These are phyloP conservation scores for Zygosaccharomyces pseudobailii DNA, from an alignment of 1,139 yeast genomes.

Conservation along the genomic window DNA sequence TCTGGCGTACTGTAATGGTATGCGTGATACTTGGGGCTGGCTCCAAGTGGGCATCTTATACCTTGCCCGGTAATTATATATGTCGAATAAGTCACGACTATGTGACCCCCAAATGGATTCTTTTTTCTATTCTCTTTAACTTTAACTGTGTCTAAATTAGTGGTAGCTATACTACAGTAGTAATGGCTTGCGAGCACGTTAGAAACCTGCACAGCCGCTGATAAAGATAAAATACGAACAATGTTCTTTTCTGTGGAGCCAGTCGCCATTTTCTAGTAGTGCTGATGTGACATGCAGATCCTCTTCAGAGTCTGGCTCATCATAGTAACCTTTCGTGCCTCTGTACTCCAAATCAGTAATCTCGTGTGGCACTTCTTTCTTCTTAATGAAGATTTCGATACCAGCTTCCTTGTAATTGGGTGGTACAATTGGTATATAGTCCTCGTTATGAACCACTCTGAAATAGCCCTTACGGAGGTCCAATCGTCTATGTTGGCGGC, in stretches of 20 bases:
- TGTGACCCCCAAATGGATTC: not conserved
- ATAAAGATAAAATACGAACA: conserved; percentile 16
- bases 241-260: conserved; percentile 12
- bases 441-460: conserved; percentile 54
- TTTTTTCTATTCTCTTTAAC: too few species aligned
- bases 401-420: conserved; percentile 50
- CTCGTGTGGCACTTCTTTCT: conserved; percentile 44
- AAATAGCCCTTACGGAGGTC: conserved; percentile 34
- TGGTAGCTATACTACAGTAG: not conserved
- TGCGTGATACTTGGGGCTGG: conserved; percentile 6
- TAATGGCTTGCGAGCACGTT: not conserved
- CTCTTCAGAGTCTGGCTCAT: conserved; percentile 3
- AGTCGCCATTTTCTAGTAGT: not conserved
- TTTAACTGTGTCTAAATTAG: not conserved
- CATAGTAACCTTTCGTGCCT: conserved; percentile 20
- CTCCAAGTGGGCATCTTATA: conserved; percentile 2
- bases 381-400: conserved; percentile 44
- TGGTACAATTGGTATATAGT: conserved; percentile 55
- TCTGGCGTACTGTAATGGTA: conserved; percentile 64
- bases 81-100: not conserved
- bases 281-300: conserved; percentile 3
- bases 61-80: not conserved
- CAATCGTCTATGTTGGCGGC: conserved; percentile 15
- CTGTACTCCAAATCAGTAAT: conserved; percentile 37
- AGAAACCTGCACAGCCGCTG: conserved; percentile 27